Evolutionary conservation across 2,329 filamentous ascomycete species (phyloP), one percentile per base, ranked within the genome.

Genomic region (Dactylonectria estremocensis): DNA sequence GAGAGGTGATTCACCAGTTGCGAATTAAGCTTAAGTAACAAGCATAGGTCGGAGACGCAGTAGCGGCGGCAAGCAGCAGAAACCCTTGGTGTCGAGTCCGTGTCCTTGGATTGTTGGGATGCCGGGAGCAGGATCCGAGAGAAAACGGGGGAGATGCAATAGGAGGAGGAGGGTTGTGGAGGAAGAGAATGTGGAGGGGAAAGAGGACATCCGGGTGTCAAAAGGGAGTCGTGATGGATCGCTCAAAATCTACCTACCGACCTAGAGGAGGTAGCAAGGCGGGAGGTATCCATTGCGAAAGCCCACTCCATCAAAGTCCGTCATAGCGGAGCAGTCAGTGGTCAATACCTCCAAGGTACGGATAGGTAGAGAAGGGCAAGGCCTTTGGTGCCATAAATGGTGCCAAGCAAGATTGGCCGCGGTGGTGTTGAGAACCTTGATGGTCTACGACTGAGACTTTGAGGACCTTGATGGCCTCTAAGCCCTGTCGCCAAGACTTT

Each of bases 381-480:
- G n/a, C n/a, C n/a, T n/a, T n/a, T n/a, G n/a, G 37, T 68, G 66
- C 52, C 61, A 55, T 67, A 67, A 66, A 74, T 62, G 35, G 31
- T 37, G 54, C 35, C 62, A 16, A 49, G 35, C 60, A 11, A 58
- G 54, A 35, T 69, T 49, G 20, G 49, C 24, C 14, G 28, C 48
- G 31, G 35, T 22, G 31, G 46, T 45, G 57, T 49, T 20, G 45
- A 33, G 61, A 54, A 67, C 64, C 59, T 55, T 59, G 59, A 67
- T 67, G 59, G 64, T 53, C 58, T 22, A 13, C 31, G 40, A 9
- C n/a, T 28, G n/a, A n/a, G 46, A 49, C 62, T 46, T 40, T 49
- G 59, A 73, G 71, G 31, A 65, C 69, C 71, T 71, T 69, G 74
- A 76, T 72, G 68, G 74, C 60, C 70, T 64, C 60, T n/a, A 28